phyloP scores from a whole-genome alignment of 352 stramenopile species.

The Pilasporangium apinafurcum region DNA sequence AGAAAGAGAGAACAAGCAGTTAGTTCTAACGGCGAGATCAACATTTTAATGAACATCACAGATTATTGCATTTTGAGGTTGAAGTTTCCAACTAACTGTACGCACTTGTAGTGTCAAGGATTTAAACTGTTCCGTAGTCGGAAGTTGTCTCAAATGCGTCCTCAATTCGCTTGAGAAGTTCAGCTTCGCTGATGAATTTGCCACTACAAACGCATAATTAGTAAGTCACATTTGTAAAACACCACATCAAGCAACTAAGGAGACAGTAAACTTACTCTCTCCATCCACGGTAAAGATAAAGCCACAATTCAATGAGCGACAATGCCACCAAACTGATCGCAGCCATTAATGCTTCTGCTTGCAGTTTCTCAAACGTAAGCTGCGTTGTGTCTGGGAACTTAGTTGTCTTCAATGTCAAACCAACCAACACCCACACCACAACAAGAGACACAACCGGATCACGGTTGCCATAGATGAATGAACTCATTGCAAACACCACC shows the following conservation, averaged over 20 bases:
- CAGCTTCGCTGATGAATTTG: slow-evolving; percentile 24
- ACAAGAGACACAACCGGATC: slow-evolving; percentile 46
- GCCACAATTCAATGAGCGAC: slow-evolving; percentile 28
- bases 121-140: slow-evolving; percentile 48
- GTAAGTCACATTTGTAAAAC: neutral
- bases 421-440: slow-evolving; percentile 34
- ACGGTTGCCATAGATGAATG: slow-evolving; percentile 39
- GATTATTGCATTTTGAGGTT: no score
- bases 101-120: no score
- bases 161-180: slow-evolving; percentile 33
- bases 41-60: no score
- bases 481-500: slow-evolving; percentile 34
- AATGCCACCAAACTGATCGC: slow-evolving; percentile 38
- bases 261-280: slow-evolving; percentile 26
- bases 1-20: no score
- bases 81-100: neutral
- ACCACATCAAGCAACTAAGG: neutral
- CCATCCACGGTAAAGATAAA: slow-evolving; percentile 42
- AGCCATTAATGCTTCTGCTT: slow-evolving; percentile 34
- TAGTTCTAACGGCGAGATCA: no score
- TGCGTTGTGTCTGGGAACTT: slow-evolving; percentile 32
- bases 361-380: slow-evolving; percentile 37
- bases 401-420: slow-evolving; percentile 25
- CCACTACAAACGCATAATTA: slow-evolving; percentile 1
- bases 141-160: slow-evolving; percentile 28